Evolutionary conservation across 176 grass and related monocot genomes (phyloP).

Genomic region (Otatea glauca): DNA sequence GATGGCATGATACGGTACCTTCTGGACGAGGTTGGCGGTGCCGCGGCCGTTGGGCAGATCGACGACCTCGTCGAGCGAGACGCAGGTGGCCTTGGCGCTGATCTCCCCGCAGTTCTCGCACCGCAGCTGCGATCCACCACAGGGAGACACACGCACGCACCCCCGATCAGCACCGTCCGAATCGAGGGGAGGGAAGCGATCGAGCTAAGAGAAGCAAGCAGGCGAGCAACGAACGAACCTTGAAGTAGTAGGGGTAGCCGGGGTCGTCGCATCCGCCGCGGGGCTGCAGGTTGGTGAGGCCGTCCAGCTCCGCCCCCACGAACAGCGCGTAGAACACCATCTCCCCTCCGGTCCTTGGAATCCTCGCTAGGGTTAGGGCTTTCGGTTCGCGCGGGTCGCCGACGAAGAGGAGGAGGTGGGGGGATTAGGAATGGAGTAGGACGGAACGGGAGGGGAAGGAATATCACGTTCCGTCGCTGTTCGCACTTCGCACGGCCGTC

Average conservation of each 20-base stretch:
- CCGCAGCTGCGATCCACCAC: constrained; percentile 57
- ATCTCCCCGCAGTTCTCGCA: constrained; percentile 85
- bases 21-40: constrained; percentile 79
- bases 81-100: constrained; percentile 74
- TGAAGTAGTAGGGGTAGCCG: constrained; percentile 79
- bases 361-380: constrained; percentile 43
- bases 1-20: constrained; percentile 49
- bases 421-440: no score
- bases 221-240: constrained; percentile 40
- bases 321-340: constrained; percentile 77
- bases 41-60: constrained; percentile 62
- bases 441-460: no score
- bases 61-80: constrained; percentile 63
- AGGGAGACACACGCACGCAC: background rate
- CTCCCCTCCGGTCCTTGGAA: background rate
- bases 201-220: background rate
- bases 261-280: constrained; percentile 72
- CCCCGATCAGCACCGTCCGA: background rate
- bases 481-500: no score
- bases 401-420: background rate
- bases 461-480: no score
- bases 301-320: constrained; percentile 75
- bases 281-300: constrained; percentile 78
- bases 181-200: background rate
- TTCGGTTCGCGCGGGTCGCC: background rate